A percentile compares a stretch with the other conserved stretches of the same genome.
phyloP scores from a whole-genome alignment of 2,329 filamentous ascomycete genomes.

The Cladosporium colombiae region DNA sequence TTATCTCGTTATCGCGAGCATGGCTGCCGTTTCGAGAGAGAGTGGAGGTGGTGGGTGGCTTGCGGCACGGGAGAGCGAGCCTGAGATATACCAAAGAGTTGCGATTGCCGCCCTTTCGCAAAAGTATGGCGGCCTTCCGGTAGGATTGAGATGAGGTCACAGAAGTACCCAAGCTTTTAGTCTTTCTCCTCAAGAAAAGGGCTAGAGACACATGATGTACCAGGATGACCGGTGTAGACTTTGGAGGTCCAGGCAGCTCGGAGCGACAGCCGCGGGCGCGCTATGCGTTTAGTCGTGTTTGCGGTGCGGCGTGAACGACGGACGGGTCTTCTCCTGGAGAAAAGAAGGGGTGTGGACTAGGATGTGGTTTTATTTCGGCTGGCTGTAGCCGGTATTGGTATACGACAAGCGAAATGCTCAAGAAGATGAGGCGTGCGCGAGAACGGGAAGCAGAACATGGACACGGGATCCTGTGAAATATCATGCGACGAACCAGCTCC shows the following conservation, averaged over 20 bases:
- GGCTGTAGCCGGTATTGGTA: constrained; percentile 10
- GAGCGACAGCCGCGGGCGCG: constrained; percentile 4
- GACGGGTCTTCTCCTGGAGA: neutral
- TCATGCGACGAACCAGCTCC: neutral
- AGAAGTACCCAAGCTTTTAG: constrained; percentile 8
- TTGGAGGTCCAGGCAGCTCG: constrained; percentile 9
- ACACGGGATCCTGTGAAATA: neutral
- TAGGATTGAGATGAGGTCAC: constrained; percentile 8
- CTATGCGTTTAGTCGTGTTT: neutral
- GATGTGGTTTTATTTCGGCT: neutral
- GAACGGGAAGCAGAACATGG: neutral
- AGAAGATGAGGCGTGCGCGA: neutral
- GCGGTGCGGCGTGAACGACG: constrained; percentile 5
- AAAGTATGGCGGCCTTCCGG: neutral
- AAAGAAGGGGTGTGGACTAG: neutral
- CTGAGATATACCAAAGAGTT: neutral
- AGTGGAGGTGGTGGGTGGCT: neutral
- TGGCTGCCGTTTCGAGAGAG: constrained; percentile 13
- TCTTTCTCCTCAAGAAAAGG: neutral
- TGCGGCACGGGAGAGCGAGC: neutral
- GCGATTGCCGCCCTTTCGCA: neutral
- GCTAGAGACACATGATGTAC: constrained; percentile 12
- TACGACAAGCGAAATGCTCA: constrained; percentile 9
- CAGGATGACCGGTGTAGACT: constrained; percentile 15
- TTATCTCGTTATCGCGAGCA: constrained; percentile 19